These are phyloP conservation scores for Podaxis carcinomalis DNA, from an alignment of 768 basidiomycete genomes.

Conservation along the genomic window DNA sequence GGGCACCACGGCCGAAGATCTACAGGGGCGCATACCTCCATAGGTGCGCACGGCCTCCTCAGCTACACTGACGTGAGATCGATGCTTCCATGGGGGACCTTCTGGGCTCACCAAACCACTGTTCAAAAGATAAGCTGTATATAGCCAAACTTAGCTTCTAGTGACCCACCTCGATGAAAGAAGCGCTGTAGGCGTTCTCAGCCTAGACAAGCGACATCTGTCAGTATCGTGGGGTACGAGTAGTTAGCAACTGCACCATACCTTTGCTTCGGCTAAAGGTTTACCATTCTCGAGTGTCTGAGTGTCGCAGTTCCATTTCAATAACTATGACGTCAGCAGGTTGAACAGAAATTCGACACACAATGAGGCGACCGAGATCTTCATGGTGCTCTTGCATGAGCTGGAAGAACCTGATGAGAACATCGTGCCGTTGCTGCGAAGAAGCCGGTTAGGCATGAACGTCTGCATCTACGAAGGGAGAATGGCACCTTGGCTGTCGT, in stretches of 20 bases:
- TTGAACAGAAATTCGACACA: constrained; percentile 29
- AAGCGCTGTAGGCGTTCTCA: constrained; percentile 82
- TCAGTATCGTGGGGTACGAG: background rate
- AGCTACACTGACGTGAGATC: constrained; percentile 41
- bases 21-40: constrained; percentile 52
- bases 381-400: constrained; percentile 83
- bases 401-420: constrained; percentile 72
- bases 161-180: constrained; percentile 68
- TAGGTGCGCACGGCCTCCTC: constrained; percentile 91
- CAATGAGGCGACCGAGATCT: constrained; percentile 84
- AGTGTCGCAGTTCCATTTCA: constrained; percentile 7
- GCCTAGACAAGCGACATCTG: constrained; percentile 39
- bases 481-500: constrained; percentile 76
- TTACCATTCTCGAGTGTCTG: constrained; percentile 97
- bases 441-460: background rate
- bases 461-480: background rate
- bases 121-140: constrained; percentile 4
- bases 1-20: background rate
- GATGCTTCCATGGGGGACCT: background rate
- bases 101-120: constrained; percentile 75
- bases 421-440: constrained; percentile 71
- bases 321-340: constrained; percentile 22
- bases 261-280: constrained; percentile 78
- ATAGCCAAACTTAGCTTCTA: background rate
- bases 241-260: constrained; percentile 21